These are phyloP conservation scores for Lasiodiplodia theobromae DNA, from an alignment of 2,329 filamentous ascomycete species.

Conservation along the genomic window DNA sequence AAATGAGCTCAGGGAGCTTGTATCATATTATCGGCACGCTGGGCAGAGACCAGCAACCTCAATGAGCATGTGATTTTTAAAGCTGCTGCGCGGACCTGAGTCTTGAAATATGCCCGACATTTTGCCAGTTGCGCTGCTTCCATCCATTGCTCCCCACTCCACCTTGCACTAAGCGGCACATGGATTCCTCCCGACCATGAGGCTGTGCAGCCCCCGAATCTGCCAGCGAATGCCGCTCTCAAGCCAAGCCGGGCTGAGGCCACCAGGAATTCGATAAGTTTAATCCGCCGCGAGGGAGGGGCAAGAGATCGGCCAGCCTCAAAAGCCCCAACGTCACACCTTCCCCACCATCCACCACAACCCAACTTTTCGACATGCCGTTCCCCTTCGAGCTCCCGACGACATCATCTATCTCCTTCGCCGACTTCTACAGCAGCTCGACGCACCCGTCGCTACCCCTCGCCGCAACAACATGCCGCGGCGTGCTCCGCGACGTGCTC, in stretches of 20 bases:
- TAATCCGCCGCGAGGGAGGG: conserved; percentile 16
- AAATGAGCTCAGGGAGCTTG: conserved; percentile 18
- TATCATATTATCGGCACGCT: conserved; percentile 19
- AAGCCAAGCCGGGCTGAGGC: conserved; percentile 28
- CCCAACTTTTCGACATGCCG: conserved; percentile 70
- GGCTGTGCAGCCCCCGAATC: not conserved
- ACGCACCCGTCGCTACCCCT: conserved; percentile 90
- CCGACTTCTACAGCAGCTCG: conserved; percentile 75
- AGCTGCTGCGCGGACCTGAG: not conserved
- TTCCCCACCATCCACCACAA: conserved; percentile 31
- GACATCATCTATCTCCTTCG: conserved; percentile 85
- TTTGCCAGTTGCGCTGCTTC: conserved; percentile 7
- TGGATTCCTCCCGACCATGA: conserved; percentile 10
- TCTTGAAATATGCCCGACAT: conserved; percentile 3
- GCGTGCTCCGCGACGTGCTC: conserved; percentile 80
- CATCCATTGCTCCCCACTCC: not conserved
- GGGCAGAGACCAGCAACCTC: conserved; percentile 17
- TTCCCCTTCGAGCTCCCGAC: conserved; percentile 89
- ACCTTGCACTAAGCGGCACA: not conserved
- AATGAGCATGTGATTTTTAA: conserved; percentile 27
- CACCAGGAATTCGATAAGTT: not conserved
- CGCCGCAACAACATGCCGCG: conserved; percentile 81
- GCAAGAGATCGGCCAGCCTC: conserved; percentile 6
- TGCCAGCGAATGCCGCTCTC: not conserved
- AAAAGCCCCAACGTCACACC: conserved; percentile 24